These are phyloP conservation scores for Arabidopsis thaliana DNA, from an alignment of 345 rosid genomes.

Conservation along the genomic window TAIR10.1 NC_003074.8:22688501-22689000, in stretches of 20 bases:
- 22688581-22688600: constrained; percentile 71
- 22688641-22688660: constrained; percentile 69
- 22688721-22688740: constrained; percentile 72
- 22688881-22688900: constrained; percentile 82
- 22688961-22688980: constrained; percentile 67
- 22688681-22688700: constrained; percentile 85
- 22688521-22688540: constrained; percentile 71
- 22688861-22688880: constrained; percentile 91
- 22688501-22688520: constrained; percentile 72
- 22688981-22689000: constrained; percentile 68
- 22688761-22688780: constrained; percentile 98
- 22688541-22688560: constrained; percentile 95
- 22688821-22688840: constrained; percentile 55
- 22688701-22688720: constrained; percentile 94
- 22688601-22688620: constrained; percentile 84
- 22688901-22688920: constrained; percentile 65
- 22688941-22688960: constrained; percentile 68
- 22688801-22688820: constrained; percentile 76
- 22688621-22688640: constrained; percentile 70
- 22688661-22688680: constrained; percentile 74
- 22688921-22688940: constrained; percentile 67
- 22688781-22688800: constrained; percentile 93
- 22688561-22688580: constrained; percentile 72
- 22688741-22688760: constrained; percentile 91
- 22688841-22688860: constrained; percentile 93